Percentiles rank a stretch among this genome's conserved stretches.
These are phyloP conservation scores for Fusarium sacchari DNA, from an alignment of 2,329 filamentous ascomycete genomes.

Conservation along the genomic window DNA sequence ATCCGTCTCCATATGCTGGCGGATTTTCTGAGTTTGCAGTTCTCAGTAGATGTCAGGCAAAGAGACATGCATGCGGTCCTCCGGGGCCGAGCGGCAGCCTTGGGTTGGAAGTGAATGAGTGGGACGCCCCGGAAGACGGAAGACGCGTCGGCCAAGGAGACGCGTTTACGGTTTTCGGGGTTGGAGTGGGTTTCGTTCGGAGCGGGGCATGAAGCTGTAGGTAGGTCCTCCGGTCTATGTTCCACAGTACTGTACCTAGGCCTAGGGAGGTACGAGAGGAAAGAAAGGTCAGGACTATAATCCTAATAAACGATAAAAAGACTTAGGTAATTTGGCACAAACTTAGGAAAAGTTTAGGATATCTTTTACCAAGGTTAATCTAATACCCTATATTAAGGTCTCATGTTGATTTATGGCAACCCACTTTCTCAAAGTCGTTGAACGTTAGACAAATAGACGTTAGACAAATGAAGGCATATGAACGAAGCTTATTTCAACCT, in stretches of 20 bases:
- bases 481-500: slow-evolving; percentile 25
- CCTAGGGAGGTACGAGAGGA: not conserved
- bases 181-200: slow-evolving; percentile 19
- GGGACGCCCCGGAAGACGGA: slow-evolving; percentile 32
- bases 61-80: not conserved
- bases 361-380: too few relatives aligned
- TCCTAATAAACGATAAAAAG: not conserved
- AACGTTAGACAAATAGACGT: slow-evolving; percentile 6
- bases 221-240: not conserved
- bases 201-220: slow-evolving; percentile 6
- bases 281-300: not conserved
- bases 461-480: not conserved
- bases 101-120: slow-evolving; percentile 21
- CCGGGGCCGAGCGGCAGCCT: slow-evolving; percentile 27
- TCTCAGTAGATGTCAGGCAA: not conserved
- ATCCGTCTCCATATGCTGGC: slow-evolving; percentile 22
- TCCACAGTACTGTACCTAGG: not conserved
- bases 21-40: too few relatives aligned
- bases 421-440: not conserved
- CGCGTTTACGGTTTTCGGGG: slow-evolving; percentile 33
- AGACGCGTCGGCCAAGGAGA: slow-evolving; percentile 34
- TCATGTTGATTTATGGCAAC: too few relatives aligned
- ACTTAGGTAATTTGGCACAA: not conserved
- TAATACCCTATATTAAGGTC: not conserved
- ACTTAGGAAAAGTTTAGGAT: not conserved